Evolutionary conservation across 176 grass and related monocot species (phyloP), one percentile per base, ranked within the genome.

Genomic region (Elaeis guineensis): DNA sequence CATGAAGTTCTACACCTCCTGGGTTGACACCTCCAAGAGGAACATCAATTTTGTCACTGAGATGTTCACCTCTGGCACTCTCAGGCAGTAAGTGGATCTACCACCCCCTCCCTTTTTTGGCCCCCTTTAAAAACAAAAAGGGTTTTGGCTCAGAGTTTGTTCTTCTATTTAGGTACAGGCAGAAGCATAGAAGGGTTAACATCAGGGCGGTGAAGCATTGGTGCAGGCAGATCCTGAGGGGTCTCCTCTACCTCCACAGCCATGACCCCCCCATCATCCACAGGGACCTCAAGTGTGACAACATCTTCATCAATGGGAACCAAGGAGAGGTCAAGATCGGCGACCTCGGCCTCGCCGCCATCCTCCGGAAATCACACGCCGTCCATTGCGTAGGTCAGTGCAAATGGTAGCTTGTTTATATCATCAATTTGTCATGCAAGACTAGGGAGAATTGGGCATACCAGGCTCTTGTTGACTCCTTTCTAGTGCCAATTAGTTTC

Each of bases 1-100:
- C 63, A 92, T 98, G 79, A 85, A 98, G 66, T 98, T 98, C 74
- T 85, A 92, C 63, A 82, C 87, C 21, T 98, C 87, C 19, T 98
- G 93, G 93, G 87, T 98, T 24, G 93, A 98, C 63, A 60, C 69
- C 78, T 71, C 87, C 20, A 63, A 62, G 49, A 84, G 79, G 51
- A 85, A 98, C 87, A 91, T 92, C 87, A 98, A 98, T 72, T 98
- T 98, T 76, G 78, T 98, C 81, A 98, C 93, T 19, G 93, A 98
- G 67, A 89, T 98, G 87, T 98, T 98, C 81, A 89, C 84, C 44
- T 98, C 93, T 21, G 93, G 93, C 63, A 98, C 93, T 25, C 87
- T 98, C 54, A 82, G 87, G 57, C 93, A 92, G 93, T 97, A 87
- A 86, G 66, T 68, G 16, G 30, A 22, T 35, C 23, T 16, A 35